phyloP scores from a whole-genome alignment of 805 yeast species.

The Cyberlindnera subsufficiens region DNA sequence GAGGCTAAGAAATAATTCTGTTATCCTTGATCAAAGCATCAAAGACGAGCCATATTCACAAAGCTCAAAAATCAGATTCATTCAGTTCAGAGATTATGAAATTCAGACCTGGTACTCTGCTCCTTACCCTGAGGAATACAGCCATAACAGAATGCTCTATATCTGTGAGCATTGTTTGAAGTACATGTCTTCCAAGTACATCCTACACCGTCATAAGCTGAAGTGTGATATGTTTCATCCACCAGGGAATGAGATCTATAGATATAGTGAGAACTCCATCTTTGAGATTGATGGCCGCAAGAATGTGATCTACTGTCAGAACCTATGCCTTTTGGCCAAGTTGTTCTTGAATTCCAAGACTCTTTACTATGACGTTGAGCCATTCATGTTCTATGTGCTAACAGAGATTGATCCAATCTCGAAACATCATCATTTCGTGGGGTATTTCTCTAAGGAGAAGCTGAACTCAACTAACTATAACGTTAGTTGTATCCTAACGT shows the following conservation, averaged over 20 bases:
- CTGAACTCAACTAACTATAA: conserved; percentile 72
- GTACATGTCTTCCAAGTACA: conserved; percentile 66
- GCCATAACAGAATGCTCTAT: conserved; percentile 53
- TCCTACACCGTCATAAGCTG: conserved; percentile 60
- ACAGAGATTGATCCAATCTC: conserved; percentile 52
- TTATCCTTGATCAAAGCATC: conserved; percentile 21
- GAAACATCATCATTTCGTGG: conserved; percentile 70
- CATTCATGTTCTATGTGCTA: conserved; percentile 82
- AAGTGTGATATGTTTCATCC: conserved; percentile 75
- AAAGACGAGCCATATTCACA: conserved; percentile 7
- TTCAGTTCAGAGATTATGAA: conserved; percentile 66
- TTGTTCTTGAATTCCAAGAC: conserved; percentile 87
- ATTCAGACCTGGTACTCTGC: conserved; percentile 90
- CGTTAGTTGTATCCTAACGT: conserved; percentile 83
- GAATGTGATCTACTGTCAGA: conserved; percentile 78
- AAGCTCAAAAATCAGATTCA: conserved; percentile 32
- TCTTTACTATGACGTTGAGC: conserved; percentile 90
- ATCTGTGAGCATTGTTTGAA: conserved; percentile 83
- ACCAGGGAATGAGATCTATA: conserved; percentile 88
- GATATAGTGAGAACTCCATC: conserved; percentile 62
- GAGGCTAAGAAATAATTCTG: conserved; percentile 29
- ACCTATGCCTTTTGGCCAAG: conserved; percentile 84
- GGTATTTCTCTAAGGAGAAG: conserved; percentile 88
- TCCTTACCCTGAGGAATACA: conserved; percentile 87
- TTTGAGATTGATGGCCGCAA: conserved; percentile 94